Percentiles rank a stretch among this genome's conserved stretches.
These are phyloP conservation scores for Lizonia empirigonia DNA, from an alignment of 2,329 filamentous ascomycete genomes.

Conservation along the genomic window DNA sequence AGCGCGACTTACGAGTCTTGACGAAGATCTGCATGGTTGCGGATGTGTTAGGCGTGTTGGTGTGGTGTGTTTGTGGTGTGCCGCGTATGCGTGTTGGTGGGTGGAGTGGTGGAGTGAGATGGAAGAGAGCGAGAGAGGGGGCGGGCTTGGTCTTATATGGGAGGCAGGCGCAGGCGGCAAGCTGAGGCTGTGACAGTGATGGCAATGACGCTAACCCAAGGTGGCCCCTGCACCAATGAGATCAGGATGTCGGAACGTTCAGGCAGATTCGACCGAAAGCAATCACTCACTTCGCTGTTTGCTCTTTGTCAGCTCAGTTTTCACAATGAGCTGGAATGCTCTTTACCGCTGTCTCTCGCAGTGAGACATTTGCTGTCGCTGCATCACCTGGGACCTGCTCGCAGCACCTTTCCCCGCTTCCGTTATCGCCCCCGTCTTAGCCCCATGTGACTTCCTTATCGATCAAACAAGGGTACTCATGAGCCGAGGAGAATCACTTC, in stretches of 20 bases:
- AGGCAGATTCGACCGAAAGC: slow-evolving; percentile 35
- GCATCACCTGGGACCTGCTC: slow-evolving; percentile 16
- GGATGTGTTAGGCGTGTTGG: slow-evolving; percentile 11
- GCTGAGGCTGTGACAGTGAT: slow-evolving; percentile 43
- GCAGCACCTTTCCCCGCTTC: slow-evolving; percentile 31
- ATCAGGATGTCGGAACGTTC: slow-evolving; percentile 41
- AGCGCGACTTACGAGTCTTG: slow-evolving; percentile 78
- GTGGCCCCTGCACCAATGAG: slow-evolving; percentile 41
- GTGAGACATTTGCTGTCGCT: slow-evolving; percentile 7
- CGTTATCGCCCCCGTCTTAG: slow-evolving; percentile 36
- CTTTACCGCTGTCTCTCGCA: background rate
- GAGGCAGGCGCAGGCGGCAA: slow-evolving; percentile 38
- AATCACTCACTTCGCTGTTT: slow-evolving; percentile 17
- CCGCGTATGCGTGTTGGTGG: slow-evolving; percentile 14
- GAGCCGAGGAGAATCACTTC: background rate
- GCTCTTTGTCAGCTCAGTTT: slow-evolving; percentile 22
- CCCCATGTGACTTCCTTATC: slow-evolving; percentile 33
- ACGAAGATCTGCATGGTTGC: slow-evolving; percentile 92
- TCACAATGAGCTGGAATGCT: slow-evolving; percentile 5
- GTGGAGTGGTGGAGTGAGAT: slow-evolving; percentile 17
- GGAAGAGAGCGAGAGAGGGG: slow-evolving; percentile 22
- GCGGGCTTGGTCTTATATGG: slow-evolving; percentile 37
- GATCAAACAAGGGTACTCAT: slow-evolving; percentile 26
- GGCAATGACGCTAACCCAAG: slow-evolving; percentile 39
- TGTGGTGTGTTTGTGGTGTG: slow-evolving; percentile 18